These are phyloP conservation scores for Infundibulicybe gibba DNA, from an alignment of 768 basidiomycete species.

Conservation along the genomic window DNA sequence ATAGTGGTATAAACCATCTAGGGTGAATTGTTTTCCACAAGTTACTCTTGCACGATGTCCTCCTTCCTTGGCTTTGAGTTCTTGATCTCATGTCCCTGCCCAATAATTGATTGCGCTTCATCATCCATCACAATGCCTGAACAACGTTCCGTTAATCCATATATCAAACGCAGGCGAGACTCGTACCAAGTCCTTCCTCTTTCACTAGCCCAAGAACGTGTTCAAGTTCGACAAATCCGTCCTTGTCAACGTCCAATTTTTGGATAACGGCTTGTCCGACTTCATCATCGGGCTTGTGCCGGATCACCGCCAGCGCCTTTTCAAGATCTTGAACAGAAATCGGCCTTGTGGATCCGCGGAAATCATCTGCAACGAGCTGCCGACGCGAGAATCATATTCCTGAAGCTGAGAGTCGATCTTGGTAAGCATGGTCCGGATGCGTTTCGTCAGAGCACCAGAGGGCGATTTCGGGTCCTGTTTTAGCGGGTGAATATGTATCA, in stretches of 20 bases:
- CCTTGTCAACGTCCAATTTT: conserved; percentile 94
- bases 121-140: conserved; percentile 82
- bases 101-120: conserved; percentile 77
- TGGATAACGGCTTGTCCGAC: conserved; percentile 83
- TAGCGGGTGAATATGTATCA: neutral
- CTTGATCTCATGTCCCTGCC: conserved; percentile 81
- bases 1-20: conserved; percentile 4
- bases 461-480: conserved; percentile 76
- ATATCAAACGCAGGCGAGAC: neutral
- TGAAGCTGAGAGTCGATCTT: conserved; percentile 92
- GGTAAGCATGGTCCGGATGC: conserved; percentile 91
- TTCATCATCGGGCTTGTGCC: conserved; percentile 88
- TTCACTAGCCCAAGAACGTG: conserved; percentile 88
- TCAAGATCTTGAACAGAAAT: conserved; percentile 88
- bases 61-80: conserved; percentile 86
- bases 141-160: conserved; percentile 5
- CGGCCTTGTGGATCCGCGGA: conserved; percentile 83
- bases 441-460: conserved; percentile 87
- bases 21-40: conserved; percentile 1
- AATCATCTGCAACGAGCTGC: conserved; percentile 81
- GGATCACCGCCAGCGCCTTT: conserved; percentile 89
- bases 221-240: conserved; percentile 93
- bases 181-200: conserved; percentile 80
- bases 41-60: conserved; percentile 84
- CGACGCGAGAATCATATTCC: conserved; percentile 88